Conservation (phyloP, 2,329 filamentous ascomycete species). For the Cladosporium sp. region DNA sequence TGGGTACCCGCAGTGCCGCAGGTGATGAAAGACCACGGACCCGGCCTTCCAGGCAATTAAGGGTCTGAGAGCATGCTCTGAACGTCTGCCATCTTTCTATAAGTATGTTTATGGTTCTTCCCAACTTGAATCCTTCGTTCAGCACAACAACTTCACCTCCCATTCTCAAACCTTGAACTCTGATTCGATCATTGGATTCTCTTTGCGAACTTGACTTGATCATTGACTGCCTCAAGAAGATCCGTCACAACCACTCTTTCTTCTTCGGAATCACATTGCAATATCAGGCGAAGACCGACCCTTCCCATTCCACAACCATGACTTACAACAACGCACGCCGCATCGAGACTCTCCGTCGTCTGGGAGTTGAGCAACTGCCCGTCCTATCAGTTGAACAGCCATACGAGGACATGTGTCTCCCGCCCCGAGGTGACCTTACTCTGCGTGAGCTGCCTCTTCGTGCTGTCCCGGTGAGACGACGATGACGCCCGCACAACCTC, state of each 20-base stretch:
- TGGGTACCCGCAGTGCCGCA: not conserved
- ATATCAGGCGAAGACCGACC: not conserved
- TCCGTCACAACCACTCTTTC: too few relatives aligned
- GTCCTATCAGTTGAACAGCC: slow-evolving; percentile 12
- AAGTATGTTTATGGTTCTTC: not conserved
- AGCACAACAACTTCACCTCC: too few relatives aligned
- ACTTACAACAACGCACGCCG: slow-evolving; percentile 21
- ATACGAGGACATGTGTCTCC: slow-evolving; percentile 8
- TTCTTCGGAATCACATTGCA: too few relatives aligned
- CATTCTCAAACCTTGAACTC: too few relatives aligned
- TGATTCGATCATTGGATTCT: too few relatives aligned
- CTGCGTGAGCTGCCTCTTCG: slow-evolving; percentile 2
- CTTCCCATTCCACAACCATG: slow-evolving; percentile 16
- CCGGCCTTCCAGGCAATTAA: not conserved
- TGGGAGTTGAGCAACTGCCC: slow-evolving; percentile 27
- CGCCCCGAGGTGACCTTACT: slow-evolving; percentile 12
- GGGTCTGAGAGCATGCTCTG: too few relatives aligned
- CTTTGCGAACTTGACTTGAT: too few relatives aligned
- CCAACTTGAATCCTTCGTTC: too few relatives aligned
- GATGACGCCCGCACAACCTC: too few relatives aligned
- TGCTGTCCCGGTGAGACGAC: too few relatives aligned
- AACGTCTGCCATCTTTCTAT: not conserved
- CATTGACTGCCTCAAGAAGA: too few relatives aligned
- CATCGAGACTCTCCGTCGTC: slow-evolving; percentile 19
- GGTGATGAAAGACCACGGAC: slow-evolving; percentile 1